Conservation (phyloP, 257 asterid genomes). For the Primulina tabacum region DNA sequence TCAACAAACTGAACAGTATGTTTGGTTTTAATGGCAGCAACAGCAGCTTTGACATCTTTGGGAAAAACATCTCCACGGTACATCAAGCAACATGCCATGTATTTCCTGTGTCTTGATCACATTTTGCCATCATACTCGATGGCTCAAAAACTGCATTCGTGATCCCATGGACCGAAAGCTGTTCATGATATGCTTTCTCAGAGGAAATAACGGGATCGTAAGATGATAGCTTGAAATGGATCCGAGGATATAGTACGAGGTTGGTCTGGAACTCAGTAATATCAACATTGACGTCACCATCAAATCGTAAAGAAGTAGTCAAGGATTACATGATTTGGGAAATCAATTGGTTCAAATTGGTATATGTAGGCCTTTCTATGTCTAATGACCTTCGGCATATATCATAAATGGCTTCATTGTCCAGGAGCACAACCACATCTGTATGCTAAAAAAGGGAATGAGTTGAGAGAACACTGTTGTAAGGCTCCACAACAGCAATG, state of each 20-base stretch:
- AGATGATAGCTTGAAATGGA: constrained; percentile 94
- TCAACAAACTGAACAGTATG: constrained; percentile 91
- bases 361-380: constrained; percentile 88
- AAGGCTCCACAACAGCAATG: constrained; percentile 96
- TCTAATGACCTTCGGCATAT: constrained; percentile 83
- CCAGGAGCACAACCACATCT: constrained; percentile 77
- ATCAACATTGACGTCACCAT: constrained; percentile 89
- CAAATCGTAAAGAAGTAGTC: constrained; percentile 86
- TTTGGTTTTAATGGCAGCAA: constrained; percentile 82
- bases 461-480: constrained; percentile 87
- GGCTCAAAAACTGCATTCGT: constrained; percentile 92
- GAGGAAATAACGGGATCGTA: constrained; percentile 94
- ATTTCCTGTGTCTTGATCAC: constrained; percentile 91
- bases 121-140: constrained; percentile 93
- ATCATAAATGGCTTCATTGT: constrained; percentile 90
- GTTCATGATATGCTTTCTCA: constrained; percentile 86
- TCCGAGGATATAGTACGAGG: constrained; percentile 93
- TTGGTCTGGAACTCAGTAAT: constrained; percentile 87
- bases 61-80: constrained; percentile 95
- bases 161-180: constrained; percentile 81
- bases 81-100: constrained; percentile 98
- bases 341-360: constrained; percentile 77
- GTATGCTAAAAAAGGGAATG: constrained; percentile 93
- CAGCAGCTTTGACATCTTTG: constrained; percentile 94
- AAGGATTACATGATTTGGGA: constrained; percentile 86